Evolutionary conservation across 2,329 filamentous ascomycete genomes (phyloP).

Genomic region (Septoria petroselini): DNA sequence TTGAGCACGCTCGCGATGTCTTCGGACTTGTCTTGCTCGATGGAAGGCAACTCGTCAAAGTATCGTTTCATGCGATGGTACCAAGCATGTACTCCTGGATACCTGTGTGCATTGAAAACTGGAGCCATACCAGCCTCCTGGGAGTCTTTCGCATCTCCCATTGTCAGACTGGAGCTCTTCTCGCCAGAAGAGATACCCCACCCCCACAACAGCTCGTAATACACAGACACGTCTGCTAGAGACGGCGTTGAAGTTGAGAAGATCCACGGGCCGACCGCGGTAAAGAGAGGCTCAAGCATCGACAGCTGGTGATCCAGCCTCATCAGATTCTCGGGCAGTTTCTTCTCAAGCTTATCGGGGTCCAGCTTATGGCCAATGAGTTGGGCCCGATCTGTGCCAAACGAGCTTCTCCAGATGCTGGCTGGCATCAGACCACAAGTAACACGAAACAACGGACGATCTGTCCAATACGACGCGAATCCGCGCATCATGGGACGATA

Average conservation of each 20-base stretch:
- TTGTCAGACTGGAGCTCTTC: conserved; percentile 39
- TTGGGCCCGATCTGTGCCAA: conserved; percentile 41
- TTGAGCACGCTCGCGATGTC: conserved; percentile 29
- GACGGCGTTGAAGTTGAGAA: conserved; percentile 38
- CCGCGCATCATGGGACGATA: conserved; percentile 41
- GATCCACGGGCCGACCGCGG: conserved; percentile 35
- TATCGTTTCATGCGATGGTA: conserved; percentile 38
- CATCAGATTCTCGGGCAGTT: conserved; percentile 40
- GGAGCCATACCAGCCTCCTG: conserved; percentile 22
- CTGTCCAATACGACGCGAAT: conserved; percentile 44
- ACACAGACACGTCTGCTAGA: conserved; percentile 41
- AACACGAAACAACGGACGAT: conserved; percentile 41
- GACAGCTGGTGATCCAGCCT: conserved; percentile 41
- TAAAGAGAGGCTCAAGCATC: conserved; percentile 40
- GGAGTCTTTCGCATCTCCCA: conserved; percentile 36
- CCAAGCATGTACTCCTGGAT: conserved; percentile 40
- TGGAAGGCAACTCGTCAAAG: conserved; percentile 33
- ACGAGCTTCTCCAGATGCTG: conserved; percentile 41
- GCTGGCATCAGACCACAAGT: conserved; percentile 44
- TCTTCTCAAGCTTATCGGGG: conserved; percentile 41
- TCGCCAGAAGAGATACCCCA: conserved; percentile 40
- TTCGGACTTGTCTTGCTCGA: conserved; percentile 28
- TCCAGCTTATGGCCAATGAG: conserved; percentile 43
- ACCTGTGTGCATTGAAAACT: conserved; percentile 41
- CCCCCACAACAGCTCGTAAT: conserved; percentile 43